phyloP scores from a whole-genome alignment of 345 rosid genomes.

The Bruguiera gymnorhiza region DNA sequence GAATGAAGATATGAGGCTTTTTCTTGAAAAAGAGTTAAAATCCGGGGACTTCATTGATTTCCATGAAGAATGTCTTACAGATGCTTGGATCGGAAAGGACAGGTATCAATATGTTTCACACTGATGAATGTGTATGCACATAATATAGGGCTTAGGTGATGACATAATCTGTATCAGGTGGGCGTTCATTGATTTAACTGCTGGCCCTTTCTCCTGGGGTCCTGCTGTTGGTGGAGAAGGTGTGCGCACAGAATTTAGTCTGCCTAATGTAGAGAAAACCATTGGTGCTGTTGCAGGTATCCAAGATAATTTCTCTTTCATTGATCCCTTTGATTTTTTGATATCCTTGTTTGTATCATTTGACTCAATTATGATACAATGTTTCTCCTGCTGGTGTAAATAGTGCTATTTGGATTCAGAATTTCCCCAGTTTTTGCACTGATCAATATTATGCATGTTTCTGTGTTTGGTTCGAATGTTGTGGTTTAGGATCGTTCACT shows the following conservation, averaged over 20 bases:
- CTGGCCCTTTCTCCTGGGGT: conserved; percentile 99
- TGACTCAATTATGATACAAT: background rate
- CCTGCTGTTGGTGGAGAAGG: conserved; percentile 99
- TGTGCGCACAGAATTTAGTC: conserved; percentile 80
- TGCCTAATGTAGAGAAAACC: conserved; percentile 91
- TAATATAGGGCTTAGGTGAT: background rate
- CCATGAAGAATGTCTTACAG: conserved; percentile 84
- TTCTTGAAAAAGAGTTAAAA: conserved; percentile 57
- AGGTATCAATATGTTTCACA: conserved; percentile 54
- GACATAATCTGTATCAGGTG: conserved; percentile 51
- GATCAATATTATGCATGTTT: background rate
- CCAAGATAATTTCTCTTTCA: background rate
- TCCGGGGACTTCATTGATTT: conserved; percentile 67
- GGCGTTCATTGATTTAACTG: conserved; percentile 90
- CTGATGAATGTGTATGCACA: background rate
- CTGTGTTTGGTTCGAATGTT: background rate
- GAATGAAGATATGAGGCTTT: conserved; percentile 61
- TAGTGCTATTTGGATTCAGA: conserved; percentile 1
- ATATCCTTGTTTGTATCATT: background rate
- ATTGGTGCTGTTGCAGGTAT: conserved; percentile 97
- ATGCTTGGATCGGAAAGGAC: conserved; percentile 92
- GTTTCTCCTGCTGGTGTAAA: background rate
- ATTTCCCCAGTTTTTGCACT: too few relatives aligned
- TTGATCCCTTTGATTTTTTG: background rate
- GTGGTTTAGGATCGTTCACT: background rate